phyloP scores from a whole-genome alignment of 441 rosid genomes.

The Omphalea diandra region DNA sequence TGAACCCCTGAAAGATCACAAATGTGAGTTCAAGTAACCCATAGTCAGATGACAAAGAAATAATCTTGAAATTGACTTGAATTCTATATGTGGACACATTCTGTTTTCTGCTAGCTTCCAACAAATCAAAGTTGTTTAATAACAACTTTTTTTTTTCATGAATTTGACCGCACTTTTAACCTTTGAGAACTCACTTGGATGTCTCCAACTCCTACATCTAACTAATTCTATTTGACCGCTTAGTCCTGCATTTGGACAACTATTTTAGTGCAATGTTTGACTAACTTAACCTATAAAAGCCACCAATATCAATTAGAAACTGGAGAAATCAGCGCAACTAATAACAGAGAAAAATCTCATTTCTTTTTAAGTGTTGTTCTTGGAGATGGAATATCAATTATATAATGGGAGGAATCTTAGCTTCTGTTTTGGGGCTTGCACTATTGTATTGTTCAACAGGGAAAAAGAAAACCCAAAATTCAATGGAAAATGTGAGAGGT shows the following conservation, averaged over 20 bases:
- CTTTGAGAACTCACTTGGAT: background rate
- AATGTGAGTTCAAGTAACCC: no score
- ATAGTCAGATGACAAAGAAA: slow-evolving; percentile 4
- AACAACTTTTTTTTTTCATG: background rate
- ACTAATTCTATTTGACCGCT: background rate
- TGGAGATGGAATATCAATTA: slow-evolving; percentile 3
- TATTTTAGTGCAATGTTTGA: background rate
- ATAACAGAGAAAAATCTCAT: background rate
- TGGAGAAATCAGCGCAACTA: background rate
- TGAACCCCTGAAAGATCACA: no score
- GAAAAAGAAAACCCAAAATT: background rate
- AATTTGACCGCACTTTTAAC: background rate
- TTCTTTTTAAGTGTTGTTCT: background rate
- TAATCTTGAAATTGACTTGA: background rate
- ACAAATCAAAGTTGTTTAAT: background rate
- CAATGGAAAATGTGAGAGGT: background rate
- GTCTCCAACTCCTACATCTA: background rate
- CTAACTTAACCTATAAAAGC: background rate
- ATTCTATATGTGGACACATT: no score
- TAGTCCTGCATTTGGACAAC: background rate
- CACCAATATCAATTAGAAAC: no score
- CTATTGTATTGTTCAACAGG: background rate
- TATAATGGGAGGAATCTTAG: background rate
- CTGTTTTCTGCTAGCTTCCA: background rate
- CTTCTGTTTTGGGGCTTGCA: background rate